Conservation (phyloP, 2,329 filamentous ascomycete genomes). For the Xylaria sp. region DNA sequence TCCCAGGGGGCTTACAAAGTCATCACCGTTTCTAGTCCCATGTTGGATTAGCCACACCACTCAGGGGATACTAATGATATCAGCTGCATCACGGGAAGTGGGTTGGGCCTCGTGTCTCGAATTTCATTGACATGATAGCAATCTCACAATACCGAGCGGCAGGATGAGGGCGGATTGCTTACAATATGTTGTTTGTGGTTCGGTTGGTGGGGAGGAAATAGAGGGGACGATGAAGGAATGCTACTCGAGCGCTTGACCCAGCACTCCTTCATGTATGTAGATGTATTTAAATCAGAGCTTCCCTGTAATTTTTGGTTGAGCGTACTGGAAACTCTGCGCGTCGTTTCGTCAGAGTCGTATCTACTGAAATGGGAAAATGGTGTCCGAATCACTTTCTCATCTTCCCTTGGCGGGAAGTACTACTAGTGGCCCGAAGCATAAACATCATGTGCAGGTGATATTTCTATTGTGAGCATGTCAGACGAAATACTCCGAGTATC, state of each 20-base stretch:
- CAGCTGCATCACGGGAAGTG: constrained; percentile 8
- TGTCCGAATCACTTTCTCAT: not conserved
- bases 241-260: not conserved
- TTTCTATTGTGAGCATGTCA: not conserved
- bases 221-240: not conserved
- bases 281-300: not conserved
- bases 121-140: not conserved
- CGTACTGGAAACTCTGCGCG: not conserved
- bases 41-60: not conserved
- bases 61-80: not conserved
- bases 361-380: not conserved
- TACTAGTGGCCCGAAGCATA: not conserved
- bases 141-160: not conserved
- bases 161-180: not conserved
- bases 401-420: not conserved
- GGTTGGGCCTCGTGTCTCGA: not conserved
- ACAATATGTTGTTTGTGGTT: not conserved
- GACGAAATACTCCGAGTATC: not conserved
- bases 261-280: not conserved
- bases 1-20: not conserved
- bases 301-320: not conserved
- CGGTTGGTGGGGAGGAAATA: not conserved
- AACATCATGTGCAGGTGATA: not conserved
- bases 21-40: not conserved
- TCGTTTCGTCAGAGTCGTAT: not conserved